Percentiles rank a stretch among this genome's conserved stretches.
phyloP scores from a whole-genome alignment of 768 basidiomycete species.

The Termitomyces sp. region DNA sequence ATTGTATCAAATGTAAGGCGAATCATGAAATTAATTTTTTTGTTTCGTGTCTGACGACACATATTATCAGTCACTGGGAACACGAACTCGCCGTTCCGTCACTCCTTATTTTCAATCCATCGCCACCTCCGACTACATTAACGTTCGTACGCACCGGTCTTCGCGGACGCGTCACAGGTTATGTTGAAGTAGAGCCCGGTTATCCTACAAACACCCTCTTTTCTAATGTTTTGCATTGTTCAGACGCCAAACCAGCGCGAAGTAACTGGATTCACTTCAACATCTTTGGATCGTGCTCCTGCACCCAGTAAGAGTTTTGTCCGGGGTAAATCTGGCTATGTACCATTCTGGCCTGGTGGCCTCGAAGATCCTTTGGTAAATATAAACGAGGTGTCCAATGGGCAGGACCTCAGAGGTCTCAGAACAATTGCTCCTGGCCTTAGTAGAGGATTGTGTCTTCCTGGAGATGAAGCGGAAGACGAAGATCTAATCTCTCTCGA shows the following conservation, averaged over 20 bases:
- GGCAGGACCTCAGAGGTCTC: slow-evolving; percentile 38
- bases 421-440: slow-evolving; percentile 81
- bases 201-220: not conserved
- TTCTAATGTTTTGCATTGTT: not conserved
- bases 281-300: slow-evolving; percentile 80
- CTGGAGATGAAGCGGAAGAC: slow-evolving; percentile 43
- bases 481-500: slow-evolving; percentile 33
- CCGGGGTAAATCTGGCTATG: slow-evolving; percentile 86
- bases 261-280: slow-evolving; percentile 76
- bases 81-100: slow-evolving; percentile 53
- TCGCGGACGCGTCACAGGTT: slow-evolving; percentile 76
- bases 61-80: slow-evolving; percentile 68
- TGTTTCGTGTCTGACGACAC: slow-evolving; percentile 9
- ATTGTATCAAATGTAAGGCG: slow-evolving; percentile 75
- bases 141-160: slow-evolving; percentile 73
- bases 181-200: slow-evolving; percentile 58
- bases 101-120: slow-evolving; percentile 59
- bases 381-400: slow-evolving; percentile 21
- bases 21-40: not conserved
- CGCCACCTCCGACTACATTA: slow-evolving; percentile 69
- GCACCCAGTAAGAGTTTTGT: slow-evolving; percentile 79
- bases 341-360: slow-evolving; percentile 94
- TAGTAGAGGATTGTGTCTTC: slow-evolving; percentile 68
- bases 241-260: slow-evolving; percentile 52
- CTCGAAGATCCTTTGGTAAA: slow-evolving; percentile 58